Conservation (phyloP, 1,284 basidiomycete genomes). For the Ceratobasidium sp. region DNA sequence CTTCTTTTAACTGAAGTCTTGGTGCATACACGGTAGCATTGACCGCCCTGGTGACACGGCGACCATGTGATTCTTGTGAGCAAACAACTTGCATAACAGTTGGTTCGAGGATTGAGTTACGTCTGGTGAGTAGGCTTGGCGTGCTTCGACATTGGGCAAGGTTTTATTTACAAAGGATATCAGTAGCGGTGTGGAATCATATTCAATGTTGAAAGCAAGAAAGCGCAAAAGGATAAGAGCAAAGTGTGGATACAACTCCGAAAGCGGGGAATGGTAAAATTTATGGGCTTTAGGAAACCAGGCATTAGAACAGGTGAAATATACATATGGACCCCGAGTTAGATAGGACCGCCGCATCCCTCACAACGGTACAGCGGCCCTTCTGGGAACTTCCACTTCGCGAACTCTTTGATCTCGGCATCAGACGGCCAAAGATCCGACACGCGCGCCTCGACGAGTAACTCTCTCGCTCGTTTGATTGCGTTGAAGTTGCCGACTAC, state of each 20-base stretch:
- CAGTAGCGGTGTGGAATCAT: background rate
- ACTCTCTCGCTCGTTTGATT: conserved; percentile 19
- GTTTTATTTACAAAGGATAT: background rate
- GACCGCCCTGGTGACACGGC: background rate
- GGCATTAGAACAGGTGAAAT: background rate
- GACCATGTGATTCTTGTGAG: background rate
- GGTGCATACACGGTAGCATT: background rate
- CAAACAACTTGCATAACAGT: background rate
- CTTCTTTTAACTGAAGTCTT: background rate
- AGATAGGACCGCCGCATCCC: conserved; percentile 11
- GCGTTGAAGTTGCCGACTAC: conserved; percentile 25
- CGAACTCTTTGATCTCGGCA: conserved; percentile 39
- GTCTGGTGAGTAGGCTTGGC: background rate
- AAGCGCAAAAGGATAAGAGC: background rate
- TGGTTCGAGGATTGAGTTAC: background rate
- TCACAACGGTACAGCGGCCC: background rate
- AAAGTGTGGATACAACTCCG: background rate
- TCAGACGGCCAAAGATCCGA: conserved; percentile 32
- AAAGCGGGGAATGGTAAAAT: background rate
- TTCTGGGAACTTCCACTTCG: conserved; percentile 6
- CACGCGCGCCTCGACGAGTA: conserved; percentile 20
- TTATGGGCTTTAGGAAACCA: background rate
- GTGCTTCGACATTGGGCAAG: background rate
- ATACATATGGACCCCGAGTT: background rate
- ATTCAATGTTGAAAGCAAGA: background rate